Evolutionary conservation across 768 basidiomycete species (phyloP).

Genomic region (Naganishia kalamii): DNA sequence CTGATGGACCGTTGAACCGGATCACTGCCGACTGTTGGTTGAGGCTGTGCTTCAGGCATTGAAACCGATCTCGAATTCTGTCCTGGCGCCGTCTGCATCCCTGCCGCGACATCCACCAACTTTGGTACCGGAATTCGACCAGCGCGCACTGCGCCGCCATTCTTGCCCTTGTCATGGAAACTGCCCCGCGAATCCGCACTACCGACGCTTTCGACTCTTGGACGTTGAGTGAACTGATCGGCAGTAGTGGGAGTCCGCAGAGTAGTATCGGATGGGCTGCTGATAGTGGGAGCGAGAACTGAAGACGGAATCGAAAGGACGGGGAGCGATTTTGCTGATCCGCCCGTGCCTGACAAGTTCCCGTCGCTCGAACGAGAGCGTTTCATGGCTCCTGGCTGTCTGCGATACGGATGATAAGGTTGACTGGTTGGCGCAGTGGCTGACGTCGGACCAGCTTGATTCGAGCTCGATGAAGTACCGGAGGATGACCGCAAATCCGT

Average conservation of each 20-base stretch:
- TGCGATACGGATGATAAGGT: slow-evolving; percentile 17
- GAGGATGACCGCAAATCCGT: background rate
- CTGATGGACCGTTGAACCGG: background rate
- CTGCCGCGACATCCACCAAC: slow-evolving; percentile 2
- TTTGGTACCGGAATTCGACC: slow-evolving; percentile 6
- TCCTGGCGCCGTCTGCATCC: background rate
- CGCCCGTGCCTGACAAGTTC: background rate
- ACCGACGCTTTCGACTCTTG: slow-evolving; percentile 4
- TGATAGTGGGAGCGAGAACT: background rate
- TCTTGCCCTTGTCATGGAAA: background rate
- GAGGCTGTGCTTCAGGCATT: background rate
- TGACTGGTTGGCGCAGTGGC: background rate
- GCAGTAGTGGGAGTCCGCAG: background rate
- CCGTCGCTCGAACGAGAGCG: slow-evolving; percentile 1
- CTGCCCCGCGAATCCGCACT: slow-evolving; percentile 10
- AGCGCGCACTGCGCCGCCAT: slow-evolving; percentile 1
- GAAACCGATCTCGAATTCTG: slow-evolving; percentile 8
- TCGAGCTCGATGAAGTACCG: background rate
- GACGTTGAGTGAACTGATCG: slow-evolving; percentile 1
- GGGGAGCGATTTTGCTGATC: background rate
- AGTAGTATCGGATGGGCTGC: slow-evolving; percentile 2
- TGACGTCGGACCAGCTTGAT: background rate
- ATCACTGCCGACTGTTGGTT: background rate
- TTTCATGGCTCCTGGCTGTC: slow-evolving; percentile 12
- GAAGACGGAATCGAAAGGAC: background rate